Evolutionary conservation across 345 rosid genomes (phyloP), one percentile per base, ranked within the genome.

Genomic region (Noccaea bulbosa): DNA sequence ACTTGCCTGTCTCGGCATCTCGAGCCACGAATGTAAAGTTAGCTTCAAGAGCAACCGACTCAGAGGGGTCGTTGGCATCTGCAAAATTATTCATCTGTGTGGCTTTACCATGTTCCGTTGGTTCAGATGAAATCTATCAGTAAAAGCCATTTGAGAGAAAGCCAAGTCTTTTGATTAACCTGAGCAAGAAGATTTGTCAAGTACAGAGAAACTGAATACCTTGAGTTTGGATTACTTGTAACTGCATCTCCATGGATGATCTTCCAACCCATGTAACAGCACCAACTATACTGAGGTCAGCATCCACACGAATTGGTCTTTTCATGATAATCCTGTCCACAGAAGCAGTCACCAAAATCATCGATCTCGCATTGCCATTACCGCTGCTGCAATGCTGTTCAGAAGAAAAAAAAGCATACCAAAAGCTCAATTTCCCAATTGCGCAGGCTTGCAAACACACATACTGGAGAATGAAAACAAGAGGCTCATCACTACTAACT

Each of bases 181-280:
- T 20, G 50, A n/a, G 17, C 6, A 62, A 45, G 27, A 51, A 38
- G 71, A 39, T 44, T 2, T 2, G 65, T 44, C 12, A 70, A 47
- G 12, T 6, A 43, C 5, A 60, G 11, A 57, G 41, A 43, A 38
- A 60, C 32, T 6, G 7, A 46, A 46, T 78, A 90, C 96, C 93
- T 83, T 73, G 72, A 8, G 71, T 61, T 49, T 92, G 96, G 75
- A 75, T 73, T 32, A 92, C 95, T 81, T 88, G 88, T 75, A 92
- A 55, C 11, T 88, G 90, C 82, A 92, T 90, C 84, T 90, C 93
- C 93, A 92, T 84, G 16, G 95, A 88, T 0, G 97, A 90, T 49
- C 93, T 78, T 24, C 98, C 98, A 33, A 93, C 93, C 97, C 96
- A 90, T 0, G 88, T 88, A 67, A 93, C 97, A 54, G 92, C 90